phyloP scores from a whole-genome alignment of 2,329 filamentous ascomycete genomes.

The Pseudogymnoascus sp. region DNA sequence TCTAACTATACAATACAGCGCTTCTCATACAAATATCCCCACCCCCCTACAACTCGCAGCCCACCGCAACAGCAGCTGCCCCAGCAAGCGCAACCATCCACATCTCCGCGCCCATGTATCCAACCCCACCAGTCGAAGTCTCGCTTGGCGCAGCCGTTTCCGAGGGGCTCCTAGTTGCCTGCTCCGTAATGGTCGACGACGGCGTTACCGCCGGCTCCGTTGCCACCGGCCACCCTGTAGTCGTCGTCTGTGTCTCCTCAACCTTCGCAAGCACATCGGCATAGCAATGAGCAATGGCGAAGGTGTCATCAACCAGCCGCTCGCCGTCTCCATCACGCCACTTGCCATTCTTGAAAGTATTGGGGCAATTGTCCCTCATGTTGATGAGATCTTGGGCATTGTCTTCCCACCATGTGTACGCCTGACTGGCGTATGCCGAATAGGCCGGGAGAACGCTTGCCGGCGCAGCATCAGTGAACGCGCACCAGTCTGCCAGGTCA shows the following conservation, averaged over 20 bases:
- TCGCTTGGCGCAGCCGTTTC: background rate
- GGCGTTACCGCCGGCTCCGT: background rate
- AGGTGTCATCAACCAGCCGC: background rate
- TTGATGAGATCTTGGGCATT: background rate
- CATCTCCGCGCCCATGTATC: background rate
- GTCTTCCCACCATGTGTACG: constrained; percentile 10
- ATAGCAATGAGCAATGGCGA: background rate
- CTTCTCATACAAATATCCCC: background rate
- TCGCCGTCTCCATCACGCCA: background rate
- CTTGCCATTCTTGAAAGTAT: background rate
- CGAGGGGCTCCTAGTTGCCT: background rate
- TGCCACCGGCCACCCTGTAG: background rate
- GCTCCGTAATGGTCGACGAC: background rate
- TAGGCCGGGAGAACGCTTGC: constrained; percentile 5
- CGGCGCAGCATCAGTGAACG: constrained; percentile 12
- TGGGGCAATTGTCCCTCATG: constrained; percentile 11
- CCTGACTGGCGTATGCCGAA: constrained; percentile 11
- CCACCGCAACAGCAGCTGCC: background rate
- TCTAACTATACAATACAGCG: background rate
- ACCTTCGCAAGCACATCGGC: background rate
- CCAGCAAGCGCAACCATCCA: background rate
- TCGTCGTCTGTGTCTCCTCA: background rate
- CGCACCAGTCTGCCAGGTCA: constrained; percentile 10
- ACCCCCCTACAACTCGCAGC: background rate
- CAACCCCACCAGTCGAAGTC: background rate